Evolutionary conservation across 106 monocot genomes (phyloP).

Genomic region (Xerophyta viscosa): DNA sequence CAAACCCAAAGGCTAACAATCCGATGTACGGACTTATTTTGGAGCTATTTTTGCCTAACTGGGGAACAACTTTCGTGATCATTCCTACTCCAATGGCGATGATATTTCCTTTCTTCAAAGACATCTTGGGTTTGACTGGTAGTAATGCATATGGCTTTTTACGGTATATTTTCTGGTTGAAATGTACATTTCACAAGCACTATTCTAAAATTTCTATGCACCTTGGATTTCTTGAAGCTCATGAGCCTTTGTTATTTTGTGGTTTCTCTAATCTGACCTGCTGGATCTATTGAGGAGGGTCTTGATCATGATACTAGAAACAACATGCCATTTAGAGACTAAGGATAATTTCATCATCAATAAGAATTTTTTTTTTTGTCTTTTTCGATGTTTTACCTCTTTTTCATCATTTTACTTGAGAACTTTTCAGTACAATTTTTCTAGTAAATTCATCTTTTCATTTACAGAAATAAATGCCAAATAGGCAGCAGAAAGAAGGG

Average conservation of each 20-base stretch:
- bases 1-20: no score
- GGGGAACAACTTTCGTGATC: slow-evolving; percentile 23
- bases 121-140: slow-evolving; percentile 37
- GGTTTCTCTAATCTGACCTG: slow-evolving; percentile 17
- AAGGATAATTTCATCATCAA: neutral
- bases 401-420: no score
- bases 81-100: slow-evolving; percentile 24
- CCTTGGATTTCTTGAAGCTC: slow-evolving; percentile 29
- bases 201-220: slow-evolving; percentile 11
- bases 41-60: slow-evolving; percentile 18
- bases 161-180: slow-evolving; percentile 29
- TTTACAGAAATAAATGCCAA: no score
- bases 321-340: slow-evolving; percentile 27
- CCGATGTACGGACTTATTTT: slow-evolving; percentile 9
- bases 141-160: slow-evolving; percentile 34
- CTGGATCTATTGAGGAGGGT: slow-evolving; percentile 33
- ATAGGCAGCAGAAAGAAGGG: no score
- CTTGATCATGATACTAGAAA: slow-evolving; percentile 17
- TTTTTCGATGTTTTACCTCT: no score
- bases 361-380: no score
- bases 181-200: slow-evolving; percentile 37
- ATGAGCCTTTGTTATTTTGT: slow-evolving; percentile 27
- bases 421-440: no score
- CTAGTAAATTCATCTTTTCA: no score
- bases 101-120: slow-evolving; percentile 53